A percentile compares a stretch with the other conserved stretches of the same genome.
phyloP scores from a whole-genome alignment of 2,329 filamentous ascomycete species.

The Pyricularia pennisetigena region DNA sequence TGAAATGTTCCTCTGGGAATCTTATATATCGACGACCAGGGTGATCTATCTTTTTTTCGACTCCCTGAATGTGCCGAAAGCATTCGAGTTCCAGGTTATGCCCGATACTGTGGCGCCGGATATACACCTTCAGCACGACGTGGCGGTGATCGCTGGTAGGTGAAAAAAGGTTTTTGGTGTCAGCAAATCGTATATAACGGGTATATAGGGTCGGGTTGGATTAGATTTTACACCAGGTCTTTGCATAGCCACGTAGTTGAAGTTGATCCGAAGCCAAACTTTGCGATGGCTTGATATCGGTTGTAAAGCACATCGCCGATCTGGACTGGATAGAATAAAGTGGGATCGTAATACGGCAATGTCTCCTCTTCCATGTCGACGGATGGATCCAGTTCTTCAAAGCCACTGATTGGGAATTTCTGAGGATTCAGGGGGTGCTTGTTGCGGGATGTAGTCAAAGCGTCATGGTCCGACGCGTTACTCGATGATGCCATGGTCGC shows the following conservation, averaged over 20 bases:
- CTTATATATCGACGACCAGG: not conserved
- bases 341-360: too few species aligned
- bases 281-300: constrained; percentile 18
- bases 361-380: too few species aligned
- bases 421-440: too few species aligned
- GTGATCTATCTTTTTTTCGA: not conserved
- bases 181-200: not conserved
- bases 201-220: not conserved
- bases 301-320: constrained; percentile 17
- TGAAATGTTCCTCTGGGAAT: not conserved
- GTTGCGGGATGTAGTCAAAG: not conserved
- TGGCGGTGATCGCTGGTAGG: not conserved
- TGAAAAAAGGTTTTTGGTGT: not conserved
- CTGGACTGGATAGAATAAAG: constrained; percentile 12
- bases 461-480: not conserved
- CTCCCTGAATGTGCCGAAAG: not conserved
- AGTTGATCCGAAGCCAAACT: constrained; percentile 17
- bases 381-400: too few species aligned
- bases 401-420: too few species aligned
- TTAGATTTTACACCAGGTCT: constrained; percentile 15
- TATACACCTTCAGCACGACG: not conserved
- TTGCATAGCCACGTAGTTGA: constrained; percentile 19
- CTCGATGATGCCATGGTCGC: too few species aligned
- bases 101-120: not conserved
- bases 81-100: not conserved